These are phyloP conservation scores for Albizia julibrissin DNA, from an alignment of 306 rosid genomes.

Conservation along the genomic window DNA sequence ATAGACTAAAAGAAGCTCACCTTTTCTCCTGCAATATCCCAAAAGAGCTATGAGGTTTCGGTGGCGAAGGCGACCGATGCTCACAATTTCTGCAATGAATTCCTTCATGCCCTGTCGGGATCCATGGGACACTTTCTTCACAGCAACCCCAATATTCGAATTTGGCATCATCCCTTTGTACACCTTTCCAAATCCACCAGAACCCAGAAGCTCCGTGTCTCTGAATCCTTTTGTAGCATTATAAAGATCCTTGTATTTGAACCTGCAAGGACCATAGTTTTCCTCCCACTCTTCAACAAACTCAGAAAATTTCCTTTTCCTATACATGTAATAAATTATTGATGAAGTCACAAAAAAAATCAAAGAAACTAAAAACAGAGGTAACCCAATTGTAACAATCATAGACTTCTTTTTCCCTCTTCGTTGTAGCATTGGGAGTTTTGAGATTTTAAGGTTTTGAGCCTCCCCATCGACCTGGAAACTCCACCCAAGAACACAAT, in stretches of 20 bases:
- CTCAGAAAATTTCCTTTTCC: not conserved
- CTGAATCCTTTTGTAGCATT: not conserved
- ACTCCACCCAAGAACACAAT: not conserved
- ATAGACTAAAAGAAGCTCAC: not conserved
- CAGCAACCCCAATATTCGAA: not conserved
- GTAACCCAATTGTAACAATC: too few relatives aligned
- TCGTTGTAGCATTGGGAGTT: too few relatives aligned
- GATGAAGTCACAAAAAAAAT: too few relatives aligned
- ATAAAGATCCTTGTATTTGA: not conserved
- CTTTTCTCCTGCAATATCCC: not conserved
- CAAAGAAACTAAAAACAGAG: too few relatives aligned
- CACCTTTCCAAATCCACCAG: not conserved
- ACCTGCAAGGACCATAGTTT: not conserved
- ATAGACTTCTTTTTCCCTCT: too few relatives aligned
- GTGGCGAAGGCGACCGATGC: not conserved
- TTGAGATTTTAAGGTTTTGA: not conserved
- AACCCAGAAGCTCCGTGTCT: not conserved
- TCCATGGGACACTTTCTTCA: not conserved
- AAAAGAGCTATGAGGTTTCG: not conserved
- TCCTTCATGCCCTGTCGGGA: not conserved
- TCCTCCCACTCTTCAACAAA: not conserved
- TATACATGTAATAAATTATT: not conserved
- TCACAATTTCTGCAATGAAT: not conserved
- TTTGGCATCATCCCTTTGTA: not conserved
- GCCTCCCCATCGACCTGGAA: not conserved